These are phyloP conservation scores for Choiromyces venosus DNA, from an alignment of 495 filamentous ascomycete genomes.

Conservation along the genomic window DNA sequence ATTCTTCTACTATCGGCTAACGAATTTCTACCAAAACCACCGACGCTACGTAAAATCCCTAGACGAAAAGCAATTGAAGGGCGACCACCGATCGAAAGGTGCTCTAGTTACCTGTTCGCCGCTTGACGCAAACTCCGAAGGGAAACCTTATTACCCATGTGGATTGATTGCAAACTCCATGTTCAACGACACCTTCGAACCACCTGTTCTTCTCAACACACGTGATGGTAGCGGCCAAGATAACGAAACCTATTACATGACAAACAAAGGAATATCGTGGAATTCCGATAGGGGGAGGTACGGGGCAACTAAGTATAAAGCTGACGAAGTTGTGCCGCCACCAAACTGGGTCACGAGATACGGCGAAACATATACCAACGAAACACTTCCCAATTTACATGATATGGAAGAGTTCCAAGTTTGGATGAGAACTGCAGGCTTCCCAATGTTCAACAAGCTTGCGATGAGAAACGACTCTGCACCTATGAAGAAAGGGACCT, in stretches of 20 bases:
- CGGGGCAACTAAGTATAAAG: constrained; percentile 58
- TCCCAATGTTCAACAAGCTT: constrained; percentile 91
- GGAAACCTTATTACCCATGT: constrained; percentile 82
- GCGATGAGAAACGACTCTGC: constrained; percentile 69
- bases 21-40: constrained; percentile 98
- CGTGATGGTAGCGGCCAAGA: constrained; percentile 40
- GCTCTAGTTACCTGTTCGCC: constrained; percentile 70
- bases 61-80: constrained; percentile 73
- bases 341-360: constrained; percentile 72
- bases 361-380: constrained; percentile 54
- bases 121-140: constrained; percentile 51
- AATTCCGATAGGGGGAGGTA: constrained; percentile 71
- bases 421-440: constrained; percentile 93
- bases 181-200: constrained; percentile 84
- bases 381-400: constrained; percentile 57
- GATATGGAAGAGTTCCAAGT: constrained; percentile 80
- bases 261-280: constrained; percentile 75
- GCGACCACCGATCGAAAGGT: constrained; percentile 55
- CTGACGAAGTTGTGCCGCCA: constrained; percentile 65
- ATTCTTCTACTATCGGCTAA: constrained; percentile 83
- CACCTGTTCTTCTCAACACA: constrained; percentile 51
- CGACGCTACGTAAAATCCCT: constrained; percentile 87
- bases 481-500: constrained; percentile 62
- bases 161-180: constrained; percentile 90
- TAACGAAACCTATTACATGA: constrained; percentile 58